Conservation (phyloP, 805 yeast genomes). For the Sporopachydermia lactativora region DNA sequence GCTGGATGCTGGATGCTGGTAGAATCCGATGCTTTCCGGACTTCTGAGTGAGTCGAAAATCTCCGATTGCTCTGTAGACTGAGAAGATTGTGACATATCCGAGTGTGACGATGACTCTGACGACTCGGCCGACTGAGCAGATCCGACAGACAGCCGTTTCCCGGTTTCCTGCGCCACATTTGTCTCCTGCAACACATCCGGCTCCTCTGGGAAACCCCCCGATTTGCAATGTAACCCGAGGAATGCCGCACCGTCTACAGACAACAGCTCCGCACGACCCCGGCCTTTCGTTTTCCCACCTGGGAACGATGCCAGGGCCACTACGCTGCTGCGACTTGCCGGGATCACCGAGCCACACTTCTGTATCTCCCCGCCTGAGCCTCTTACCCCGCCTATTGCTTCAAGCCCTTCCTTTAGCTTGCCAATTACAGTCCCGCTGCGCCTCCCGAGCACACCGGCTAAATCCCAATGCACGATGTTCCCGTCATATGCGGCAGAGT, state of each 20-base stretch:
- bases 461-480: slow-evolving; percentile 56
- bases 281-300: background rate
- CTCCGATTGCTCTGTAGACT: no score
- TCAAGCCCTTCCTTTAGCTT: slow-evolving; percentile 1
- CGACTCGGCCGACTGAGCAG: no score
- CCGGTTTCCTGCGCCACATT: no score
- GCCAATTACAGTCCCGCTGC: background rate
- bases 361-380: background rate
- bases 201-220: no score
- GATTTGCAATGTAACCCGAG: no score
- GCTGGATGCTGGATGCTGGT: background rate
- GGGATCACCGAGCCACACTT: background rate
- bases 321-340: background rate
- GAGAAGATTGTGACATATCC: no score
- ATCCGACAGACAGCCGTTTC: no score
- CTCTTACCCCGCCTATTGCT: background rate
- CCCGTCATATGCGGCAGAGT: slow-evolving; percentile 53
- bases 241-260: background rate
- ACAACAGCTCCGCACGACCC: no score
- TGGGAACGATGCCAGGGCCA: background rate
- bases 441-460: background rate
- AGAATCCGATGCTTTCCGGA: background rate
- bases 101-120: no score
- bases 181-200: no score
- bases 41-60: background rate